phyloP scores from a whole-genome alignment of 2,329 filamentous ascomycete genomes.

The Pseudogymnoascus destructans region DNA sequence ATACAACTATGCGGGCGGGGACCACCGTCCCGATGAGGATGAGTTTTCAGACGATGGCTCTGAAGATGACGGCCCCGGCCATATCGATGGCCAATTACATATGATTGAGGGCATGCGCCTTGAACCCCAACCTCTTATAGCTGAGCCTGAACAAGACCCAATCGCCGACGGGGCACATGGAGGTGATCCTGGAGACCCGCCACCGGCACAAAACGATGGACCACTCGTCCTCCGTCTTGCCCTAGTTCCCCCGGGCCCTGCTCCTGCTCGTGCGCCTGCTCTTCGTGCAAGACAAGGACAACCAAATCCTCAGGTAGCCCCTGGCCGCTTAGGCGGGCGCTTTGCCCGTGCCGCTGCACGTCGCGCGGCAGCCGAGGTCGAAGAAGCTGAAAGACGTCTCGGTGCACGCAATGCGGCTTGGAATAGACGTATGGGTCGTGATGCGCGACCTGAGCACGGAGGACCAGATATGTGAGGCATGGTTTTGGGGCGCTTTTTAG shows the following conservation, averaged over 20 bases:
- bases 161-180: neutral
- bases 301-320: neutral
- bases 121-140: neutral
- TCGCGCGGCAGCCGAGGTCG: neutral
- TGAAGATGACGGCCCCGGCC: conserved; percentile 8
- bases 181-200: neutral
- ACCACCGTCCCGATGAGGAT: neutral
- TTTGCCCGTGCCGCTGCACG: neutral
- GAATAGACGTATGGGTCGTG: neutral
- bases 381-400: neutral
- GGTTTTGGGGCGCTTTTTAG: neutral
- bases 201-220: conserved; percentile 20
- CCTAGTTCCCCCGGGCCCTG: conserved; percentile 16
- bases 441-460: neutral
- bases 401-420: neutral
- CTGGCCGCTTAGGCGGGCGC: neutral
- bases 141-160: conserved; percentile 9
- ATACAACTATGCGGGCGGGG: conserved; percentile 19
- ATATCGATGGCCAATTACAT: neutral
- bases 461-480: neutral
- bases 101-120: neutral
- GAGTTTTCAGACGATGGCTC: conserved; percentile 8
- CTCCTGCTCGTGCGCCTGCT: conserved; percentile 10
- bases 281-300: conserved; percentile 11
- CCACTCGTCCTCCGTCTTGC: conserved; percentile 26